phyloP scores from a whole-genome alignment of 2,329 filamentous ascomycete species.

The Lecanicillium sp. region DNA sequence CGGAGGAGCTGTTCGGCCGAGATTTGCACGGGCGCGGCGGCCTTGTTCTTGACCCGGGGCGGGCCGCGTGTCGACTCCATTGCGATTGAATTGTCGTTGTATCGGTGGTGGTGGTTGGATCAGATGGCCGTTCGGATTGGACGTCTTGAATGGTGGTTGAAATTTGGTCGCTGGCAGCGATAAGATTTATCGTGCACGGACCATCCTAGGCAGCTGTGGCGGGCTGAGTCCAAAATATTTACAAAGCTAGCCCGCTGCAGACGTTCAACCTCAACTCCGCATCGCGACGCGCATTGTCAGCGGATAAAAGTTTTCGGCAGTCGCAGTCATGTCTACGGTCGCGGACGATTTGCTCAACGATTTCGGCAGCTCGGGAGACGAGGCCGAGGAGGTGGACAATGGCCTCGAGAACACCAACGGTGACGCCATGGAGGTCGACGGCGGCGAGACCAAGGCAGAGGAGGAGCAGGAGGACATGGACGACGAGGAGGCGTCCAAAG shows the following conservation, averaged over 20 bases:
- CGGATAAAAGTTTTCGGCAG: background rate
- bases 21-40: conserved; percentile 82
- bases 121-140: background rate
- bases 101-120: background rate
- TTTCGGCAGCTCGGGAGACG: conserved; percentile 58
- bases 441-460: conserved; percentile 34
- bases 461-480: conserved; percentile 57
- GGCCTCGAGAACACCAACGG: conserved; percentile 35
- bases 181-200: conserved; percentile 13
- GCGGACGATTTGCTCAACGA: conserved; percentile 90
- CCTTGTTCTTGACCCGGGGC: conserved; percentile 98
- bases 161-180: conserved; percentile 9
- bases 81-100: conserved; percentile 20
- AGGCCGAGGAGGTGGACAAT: conserved; percentile 58
- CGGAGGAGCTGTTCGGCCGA: conserved; percentile 94
- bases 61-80: conserved; percentile 93
- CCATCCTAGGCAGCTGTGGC: conserved; percentile 10
- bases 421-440: conserved; percentile 53
- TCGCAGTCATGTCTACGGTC: conserved; percentile 68
- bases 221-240: conserved; percentile 12
- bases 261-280: background rate
- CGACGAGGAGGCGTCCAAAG: conserved; percentile 64
- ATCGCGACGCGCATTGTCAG: conserved; percentile 9
- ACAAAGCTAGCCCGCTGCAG: background rate
- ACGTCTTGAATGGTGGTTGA: background rate